Evolutionary conservation across 352 stramenopile genomes (phyloP), one percentile per base, ranked within the genome.

Genomic region (Globisporangium carolinianum): DNA sequence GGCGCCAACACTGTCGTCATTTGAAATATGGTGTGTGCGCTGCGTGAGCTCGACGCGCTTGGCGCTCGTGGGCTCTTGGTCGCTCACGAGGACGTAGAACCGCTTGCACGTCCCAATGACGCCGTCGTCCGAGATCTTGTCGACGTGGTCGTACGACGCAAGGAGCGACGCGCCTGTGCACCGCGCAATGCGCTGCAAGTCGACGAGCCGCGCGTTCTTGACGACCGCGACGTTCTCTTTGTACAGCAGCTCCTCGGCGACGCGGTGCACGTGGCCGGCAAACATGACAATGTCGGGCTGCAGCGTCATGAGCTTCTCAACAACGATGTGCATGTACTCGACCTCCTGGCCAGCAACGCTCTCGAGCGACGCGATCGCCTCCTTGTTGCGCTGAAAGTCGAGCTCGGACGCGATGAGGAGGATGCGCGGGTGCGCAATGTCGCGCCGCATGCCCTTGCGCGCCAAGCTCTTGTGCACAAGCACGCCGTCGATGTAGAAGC

Each of bases 271-370:
- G 32, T 95, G 83, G 0, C 83, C 81, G 53, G 83, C 76, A 51
- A 95, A 94, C 69, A 95, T 73, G 24, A 94, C 83, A 51, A 95
- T 91, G 52, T 95, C 86, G 0, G 86, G 86, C 17, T 79, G 79
- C 18, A 94, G 66, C 45, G 80, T 93, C 73, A 91, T 72, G 45
- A 95, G 91, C 54, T 95, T 95, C 56, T 93, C 86, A 1, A 79
- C 84, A n/a, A 91, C 83, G 10, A 95, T 90, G 53, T 92, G 83
- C 86, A 95, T 95, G 64, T 95, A 95, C 71, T 95, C 86, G 38
- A 91, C 69, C 76, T 95, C 86, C 73, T 94, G 83, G 1, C 72
- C 72, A 0, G 83, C 86, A 35, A 95, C 86, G 57, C 76, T 87
- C 61, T 95, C 86, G 24, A 95, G 61, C 11, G 83, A 92, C 18